These are phyloP conservation scores for Syncephalis plumigaleata DNA, from an alignment of 371 early-diverging fungal genomes.

Conservation along the genomic window DNA sequence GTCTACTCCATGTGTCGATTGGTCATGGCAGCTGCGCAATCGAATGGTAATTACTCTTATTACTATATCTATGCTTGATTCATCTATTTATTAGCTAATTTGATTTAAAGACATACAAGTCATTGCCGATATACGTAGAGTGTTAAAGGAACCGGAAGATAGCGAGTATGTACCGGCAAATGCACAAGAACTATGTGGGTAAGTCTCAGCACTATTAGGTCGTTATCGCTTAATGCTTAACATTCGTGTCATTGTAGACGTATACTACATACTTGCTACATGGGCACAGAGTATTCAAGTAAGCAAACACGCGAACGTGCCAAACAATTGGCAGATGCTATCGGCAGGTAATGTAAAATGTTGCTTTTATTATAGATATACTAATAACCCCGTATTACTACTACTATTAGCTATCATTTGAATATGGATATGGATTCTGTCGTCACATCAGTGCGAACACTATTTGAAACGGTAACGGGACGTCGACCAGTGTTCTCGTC, in stretches of 20 bases:
- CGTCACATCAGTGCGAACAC: slow-evolving; percentile 46
- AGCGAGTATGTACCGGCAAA: slow-evolving; percentile 50
- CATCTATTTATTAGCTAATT: too few relatives aligned
- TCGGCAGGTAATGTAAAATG: slow-evolving; percentile 68
- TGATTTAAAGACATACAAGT: slow-evolving; percentile 31
- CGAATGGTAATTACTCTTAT: slow-evolving; percentile 36
- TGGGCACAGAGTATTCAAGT: slow-evolving; percentile 87
- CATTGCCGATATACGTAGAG: slow-evolving; percentile 48
- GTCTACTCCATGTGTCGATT: slow-evolving; percentile 89
- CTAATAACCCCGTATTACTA: background rate
- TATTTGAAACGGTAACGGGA: slow-evolving; percentile 67
- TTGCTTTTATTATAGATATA: background rate
- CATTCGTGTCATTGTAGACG: slow-evolving; percentile 28
- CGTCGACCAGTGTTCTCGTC: slow-evolving; percentile 60
- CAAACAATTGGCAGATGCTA: slow-evolving; percentile 49
- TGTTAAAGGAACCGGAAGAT: slow-evolving; percentile 34
- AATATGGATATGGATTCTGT: slow-evolving; percentile 77
- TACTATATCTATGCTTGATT: too few relatives aligned
- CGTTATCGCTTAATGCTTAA: too few relatives aligned
- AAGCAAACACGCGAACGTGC: slow-evolving; percentile 73
- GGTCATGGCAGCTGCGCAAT: slow-evolving; percentile 46
- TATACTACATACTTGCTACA: slow-evolving; percentile 89
- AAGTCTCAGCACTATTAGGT: too few relatives aligned
- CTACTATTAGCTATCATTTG: slow-evolving; percentile 57
- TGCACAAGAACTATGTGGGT: slow-evolving; percentile 67